Base-by-base conservation (phyloP, 495 filamentous ascomycete species). In the Penicillium psychrofluorescens region DNA sequence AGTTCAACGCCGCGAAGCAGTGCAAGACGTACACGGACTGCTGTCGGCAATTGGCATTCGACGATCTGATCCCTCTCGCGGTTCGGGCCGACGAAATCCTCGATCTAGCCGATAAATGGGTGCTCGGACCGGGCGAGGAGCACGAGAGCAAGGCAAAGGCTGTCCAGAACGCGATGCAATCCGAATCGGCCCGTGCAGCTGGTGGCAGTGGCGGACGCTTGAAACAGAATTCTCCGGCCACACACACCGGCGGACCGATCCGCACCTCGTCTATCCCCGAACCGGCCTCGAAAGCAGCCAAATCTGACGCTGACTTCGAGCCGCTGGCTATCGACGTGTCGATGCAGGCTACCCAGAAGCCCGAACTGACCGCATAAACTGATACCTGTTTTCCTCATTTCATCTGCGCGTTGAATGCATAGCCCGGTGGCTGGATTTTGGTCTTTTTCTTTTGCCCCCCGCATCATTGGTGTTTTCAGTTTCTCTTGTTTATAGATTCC, bases 11-110 rank as follows among this genome's bases (percentile, higher is more conserved):
- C 11, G 65, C 91, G 31, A 74, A 70, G 38, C 38, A 47, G 11
- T 72, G 70, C 40, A 86, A 80, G 63, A 79, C 74, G 40, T 90
- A 95, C 53, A 58, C 57, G 8, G 79, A 83, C 40, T 50, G 80
- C 10, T 85, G 85, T 48, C 70, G 77, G 44, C 58, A 69, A 12
- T 59, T 97, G 15, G 72, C 72, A 15, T 73, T 83, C 35, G 74
- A 80, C 7, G 72, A 84, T 38, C 55, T 90, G 22, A 32, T 75
- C 29, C 68, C 76, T 33, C 45, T 55, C 46, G 87, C 88, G 6
- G 62, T 60, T 27, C 75, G 71, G n/a, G 68, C 82, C 10, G 88
- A 95, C 54, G 55, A 74, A 41, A 64, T 72, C n/a, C 60, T 89
- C 6, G 76, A 75, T 22, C 71, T 90, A 11, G 61, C 70, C 11